Conservation (phyloP, 108 stramenopile species). For the Nitzschia palea region DNA sequence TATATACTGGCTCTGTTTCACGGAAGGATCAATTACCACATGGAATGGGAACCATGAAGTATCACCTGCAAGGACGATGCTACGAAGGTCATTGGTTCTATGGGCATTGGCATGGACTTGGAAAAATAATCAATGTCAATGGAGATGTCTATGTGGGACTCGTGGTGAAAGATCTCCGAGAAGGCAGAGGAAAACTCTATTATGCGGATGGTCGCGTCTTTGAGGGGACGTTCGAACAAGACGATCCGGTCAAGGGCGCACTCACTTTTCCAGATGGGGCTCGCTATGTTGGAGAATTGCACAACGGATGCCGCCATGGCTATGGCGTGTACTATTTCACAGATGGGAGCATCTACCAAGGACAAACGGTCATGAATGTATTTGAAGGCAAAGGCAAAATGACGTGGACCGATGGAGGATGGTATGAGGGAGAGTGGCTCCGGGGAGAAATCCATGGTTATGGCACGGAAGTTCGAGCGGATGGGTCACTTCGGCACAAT, state of each 20-base stretch:
- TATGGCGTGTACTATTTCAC: conserved; percentile 29
- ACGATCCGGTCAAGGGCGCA: conserved; percentile 18
- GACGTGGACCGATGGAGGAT: conserved; percentile 53
- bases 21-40: conserved; percentile 16
- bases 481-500: conserved; percentile 40
- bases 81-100: conserved; percentile 37
- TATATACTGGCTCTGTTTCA: conserved; percentile 27
- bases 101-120: conserved; percentile 31
- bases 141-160: conserved; percentile 33
- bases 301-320: conserved; percentile 40
- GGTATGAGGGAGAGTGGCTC: conserved; percentile 51
- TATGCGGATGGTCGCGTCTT: conserved; percentile 39
- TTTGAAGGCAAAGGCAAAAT: conserved; percentile 48
- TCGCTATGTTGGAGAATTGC: conserved; percentile 34
- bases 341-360: conserved; percentile 30
- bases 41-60: conserved; percentile 25
- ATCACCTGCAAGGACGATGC: conserved; percentile 18
- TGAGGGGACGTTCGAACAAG: conserved; percentile 20
- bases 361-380: conserved; percentile 17
- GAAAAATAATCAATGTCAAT: conserved; percentile 11
- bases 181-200: conserved; percentile 29
- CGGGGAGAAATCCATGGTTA: conserved; percentile 48
- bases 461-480: conserved; percentile 40
- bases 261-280: conserved; percentile 35
- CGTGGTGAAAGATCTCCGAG: conserved; percentile 22